Evolutionary conservation across 129 eudicot species (phyloP).

Genomic region (Chrysanthemum seticuspe): DNA sequence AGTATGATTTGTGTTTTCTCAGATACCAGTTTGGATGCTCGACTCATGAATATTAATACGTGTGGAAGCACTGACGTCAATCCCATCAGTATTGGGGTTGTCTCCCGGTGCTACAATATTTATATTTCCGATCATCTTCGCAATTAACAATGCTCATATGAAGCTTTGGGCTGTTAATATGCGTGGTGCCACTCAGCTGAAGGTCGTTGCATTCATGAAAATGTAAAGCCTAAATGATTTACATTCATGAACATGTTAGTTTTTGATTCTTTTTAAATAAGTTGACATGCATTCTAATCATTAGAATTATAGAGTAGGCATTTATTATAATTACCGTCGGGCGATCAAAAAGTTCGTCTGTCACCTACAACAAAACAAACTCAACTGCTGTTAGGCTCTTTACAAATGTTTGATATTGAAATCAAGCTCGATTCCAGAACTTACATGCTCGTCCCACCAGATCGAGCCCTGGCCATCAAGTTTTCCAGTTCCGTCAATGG

Average conservation of each 20-base stretch:
- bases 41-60: constrained; percentile 14
- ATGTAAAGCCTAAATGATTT: constrained; percentile 13
- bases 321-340: constrained; percentile 15
- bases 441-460: constrained; percentile 20
- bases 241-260: neutral
- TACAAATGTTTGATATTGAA: neutral
- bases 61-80: neutral
- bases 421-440: neutral
- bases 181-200: constrained; percentile 14
- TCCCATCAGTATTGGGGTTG: constrained; percentile 20
- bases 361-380: neutral
- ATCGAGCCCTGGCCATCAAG: constrained; percentile 4
- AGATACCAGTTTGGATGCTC: constrained; percentile 19
- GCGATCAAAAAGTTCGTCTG: neutral
- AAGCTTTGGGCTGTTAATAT: constrained; percentile 20
- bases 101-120: constrained; percentile 23
- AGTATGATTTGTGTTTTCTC: no score
- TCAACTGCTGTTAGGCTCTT: neutral
- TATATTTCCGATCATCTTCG: constrained; percentile 6
- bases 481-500: constrained; percentile 1
- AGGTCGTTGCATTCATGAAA: constrained; percentile 7
- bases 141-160: constrained; percentile 5
- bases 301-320: neutral
- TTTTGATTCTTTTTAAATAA: neutral
- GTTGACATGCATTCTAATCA: neutral